A percentile compares a stretch with the other conserved stretches of the same genome.
Conservation (phyloP, 306 rosid species). For the Gillenia trifoliata region DNA sequence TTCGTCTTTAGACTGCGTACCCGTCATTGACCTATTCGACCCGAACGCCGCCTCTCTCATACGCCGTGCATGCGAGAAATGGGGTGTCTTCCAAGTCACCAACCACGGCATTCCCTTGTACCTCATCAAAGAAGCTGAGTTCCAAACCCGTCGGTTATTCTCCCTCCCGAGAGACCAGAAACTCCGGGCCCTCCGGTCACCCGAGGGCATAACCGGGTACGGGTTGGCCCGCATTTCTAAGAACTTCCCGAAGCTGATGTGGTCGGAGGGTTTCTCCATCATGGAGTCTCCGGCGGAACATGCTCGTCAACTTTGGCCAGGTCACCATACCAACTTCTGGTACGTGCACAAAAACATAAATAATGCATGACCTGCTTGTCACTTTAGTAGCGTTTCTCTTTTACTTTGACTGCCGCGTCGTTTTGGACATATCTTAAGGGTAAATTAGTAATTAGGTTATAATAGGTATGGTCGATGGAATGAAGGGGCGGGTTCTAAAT, state of each 20-base stretch:
- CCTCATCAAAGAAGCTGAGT: constrained; percentile 20
- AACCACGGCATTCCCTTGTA: constrained; percentile 36
- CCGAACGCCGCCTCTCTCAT: constrained; percentile 25
- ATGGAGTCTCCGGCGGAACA: constrained; percentile 35
- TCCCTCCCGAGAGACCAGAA: constrained; percentile 34
- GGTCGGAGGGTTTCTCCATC: constrained; percentile 48
- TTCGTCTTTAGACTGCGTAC: neutral
- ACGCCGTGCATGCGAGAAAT: constrained; percentile 26
- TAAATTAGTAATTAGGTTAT: neutral
- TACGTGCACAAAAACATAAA: constrained; percentile 3
- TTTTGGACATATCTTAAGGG: neutral
- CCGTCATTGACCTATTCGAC: constrained; percentile 31
- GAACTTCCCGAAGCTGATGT: constrained; percentile 29
- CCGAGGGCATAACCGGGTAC: constrained; percentile 32
- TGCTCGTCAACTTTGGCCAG: constrained; percentile 49
- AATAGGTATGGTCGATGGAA: neutral
- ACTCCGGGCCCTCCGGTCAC: constrained; percentile 27
- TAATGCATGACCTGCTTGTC: constrained; percentile 11
- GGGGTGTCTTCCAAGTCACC: constrained; percentile 45
- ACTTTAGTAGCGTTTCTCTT: neutral
- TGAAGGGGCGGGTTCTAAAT: neutral
- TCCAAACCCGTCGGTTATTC: constrained; percentile 16
- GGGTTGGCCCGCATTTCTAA: constrained; percentile 31
- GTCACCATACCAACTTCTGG: constrained; percentile 37
- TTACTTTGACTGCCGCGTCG: neutral